These are phyloP conservation scores for Cajanus cajan DNA, from an alignment of 306 rosid genomes.

Conservation along the genomic window DNA sequence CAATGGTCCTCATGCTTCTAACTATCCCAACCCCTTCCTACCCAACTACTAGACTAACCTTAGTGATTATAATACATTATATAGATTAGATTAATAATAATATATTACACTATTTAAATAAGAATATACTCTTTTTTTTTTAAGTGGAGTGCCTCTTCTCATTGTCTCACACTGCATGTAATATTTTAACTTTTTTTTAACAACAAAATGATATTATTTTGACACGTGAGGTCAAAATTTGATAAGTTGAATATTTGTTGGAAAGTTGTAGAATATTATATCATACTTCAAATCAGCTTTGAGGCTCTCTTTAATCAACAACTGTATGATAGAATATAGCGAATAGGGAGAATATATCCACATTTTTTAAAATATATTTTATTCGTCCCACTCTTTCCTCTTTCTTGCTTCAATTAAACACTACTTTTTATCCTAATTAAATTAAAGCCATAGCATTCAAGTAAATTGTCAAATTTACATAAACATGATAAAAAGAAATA, in stretches of 20 bases:
- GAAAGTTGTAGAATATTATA: conserved; percentile 25
- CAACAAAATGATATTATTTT: background rate
- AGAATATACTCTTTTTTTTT: background rate
- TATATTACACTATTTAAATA: background rate
- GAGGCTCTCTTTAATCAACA: conserved; percentile 12
- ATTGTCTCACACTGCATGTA: background rate
- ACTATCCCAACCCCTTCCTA: too few relatives aligned
- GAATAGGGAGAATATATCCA: conserved; percentile 27
- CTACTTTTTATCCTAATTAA: background rate
- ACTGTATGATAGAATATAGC: conserved; percentile 15
- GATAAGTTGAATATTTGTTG: conserved; percentile 9
- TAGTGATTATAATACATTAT: too few relatives aligned
- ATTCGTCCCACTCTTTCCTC: conserved; percentile 14
- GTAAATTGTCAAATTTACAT: background rate
- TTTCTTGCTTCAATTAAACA: background rate
- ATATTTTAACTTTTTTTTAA: background rate
- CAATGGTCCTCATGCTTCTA: too few relatives aligned
- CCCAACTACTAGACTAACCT: too few relatives aligned
- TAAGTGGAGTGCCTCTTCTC: background rate
- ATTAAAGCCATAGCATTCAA: background rate
- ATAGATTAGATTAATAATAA: background rate
- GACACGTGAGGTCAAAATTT: background rate
- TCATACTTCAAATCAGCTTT: conserved; percentile 5
- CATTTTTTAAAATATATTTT: background rate
- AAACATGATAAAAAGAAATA: background rate